Evolutionary conservation across 1,284 basidiomycete species (phyloP).

Genomic region (Coniophora puteana): DNA sequence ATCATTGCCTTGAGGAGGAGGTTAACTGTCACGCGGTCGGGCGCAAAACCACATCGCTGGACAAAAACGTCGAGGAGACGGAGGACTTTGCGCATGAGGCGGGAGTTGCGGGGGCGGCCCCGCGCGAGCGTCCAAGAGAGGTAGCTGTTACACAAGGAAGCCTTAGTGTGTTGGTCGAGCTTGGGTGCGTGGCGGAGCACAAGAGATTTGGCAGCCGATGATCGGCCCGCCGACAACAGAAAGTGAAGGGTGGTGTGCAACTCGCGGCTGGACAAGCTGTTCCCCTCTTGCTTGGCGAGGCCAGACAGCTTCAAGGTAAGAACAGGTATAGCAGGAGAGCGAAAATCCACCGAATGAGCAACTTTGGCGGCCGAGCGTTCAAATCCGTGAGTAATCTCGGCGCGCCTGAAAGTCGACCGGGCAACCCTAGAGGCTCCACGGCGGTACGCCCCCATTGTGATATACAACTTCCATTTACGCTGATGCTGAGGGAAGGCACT

Average conservation of each 20-base stretch:
- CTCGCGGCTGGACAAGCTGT: neutral
- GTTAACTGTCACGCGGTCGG: slow-evolving; percentile 65
- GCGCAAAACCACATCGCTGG: slow-evolving; percentile 38
- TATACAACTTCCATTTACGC: neutral
- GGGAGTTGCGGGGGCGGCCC: slow-evolving; percentile 33
- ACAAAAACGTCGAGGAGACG: slow-evolving; percentile 37
- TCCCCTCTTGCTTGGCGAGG: neutral
- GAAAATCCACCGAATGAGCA: too few relatives aligned
- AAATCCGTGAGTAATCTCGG: too few relatives aligned
- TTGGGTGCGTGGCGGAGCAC: slow-evolving; percentile 27
- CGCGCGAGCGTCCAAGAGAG: slow-evolving; percentile 39
- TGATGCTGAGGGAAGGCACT: too few relatives aligned
- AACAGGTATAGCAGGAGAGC: too few relatives aligned
- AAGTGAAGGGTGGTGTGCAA: slow-evolving; percentile 30
- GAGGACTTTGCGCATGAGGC: slow-evolving; percentile 40
- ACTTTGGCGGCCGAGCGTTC: neutral
- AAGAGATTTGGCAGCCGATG: slow-evolving; percentile 39
- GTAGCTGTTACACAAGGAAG: slow-evolving; percentile 51
- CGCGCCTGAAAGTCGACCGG: neutral
- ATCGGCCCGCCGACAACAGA: slow-evolving; percentile 32
- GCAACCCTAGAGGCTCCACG: neutral
- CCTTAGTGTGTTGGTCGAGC: slow-evolving; percentile 30
- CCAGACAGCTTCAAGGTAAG: neutral
- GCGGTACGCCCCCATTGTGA: neutral
- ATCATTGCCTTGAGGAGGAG: slow-evolving; percentile 56